phyloP scores from a whole-genome alignment of 1,139 yeast species.

The Hanseniaspora gamundiae region DNA sequence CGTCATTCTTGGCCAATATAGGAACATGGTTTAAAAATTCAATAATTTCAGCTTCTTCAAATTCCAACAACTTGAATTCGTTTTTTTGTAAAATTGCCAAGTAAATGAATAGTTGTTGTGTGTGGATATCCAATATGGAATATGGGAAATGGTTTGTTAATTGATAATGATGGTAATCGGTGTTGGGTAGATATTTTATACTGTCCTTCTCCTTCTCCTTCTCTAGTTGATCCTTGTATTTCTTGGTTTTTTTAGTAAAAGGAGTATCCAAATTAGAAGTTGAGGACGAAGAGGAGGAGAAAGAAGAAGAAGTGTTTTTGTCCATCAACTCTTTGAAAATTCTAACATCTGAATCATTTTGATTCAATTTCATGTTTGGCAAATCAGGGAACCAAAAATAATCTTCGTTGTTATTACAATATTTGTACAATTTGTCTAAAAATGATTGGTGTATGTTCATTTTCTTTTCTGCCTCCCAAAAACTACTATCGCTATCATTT shows the following conservation, averaged over 20 bases:
- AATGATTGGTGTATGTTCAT: constrained; percentile 7
- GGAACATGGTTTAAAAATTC: constrained; percentile 56
- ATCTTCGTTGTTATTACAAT: constrained; percentile 14
- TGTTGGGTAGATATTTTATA: constrained; percentile 2
- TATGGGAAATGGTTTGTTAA: constrained; percentile 33
- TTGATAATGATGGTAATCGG: constrained; percentile 1
- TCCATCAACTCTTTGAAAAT: constrained; percentile 20
- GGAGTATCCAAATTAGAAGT: background rate
- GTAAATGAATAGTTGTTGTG: constrained; percentile 64
- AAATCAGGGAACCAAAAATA: constrained; percentile 28
- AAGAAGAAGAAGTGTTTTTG: constrained; percentile 16
- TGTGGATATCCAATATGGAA: constrained; percentile 62
- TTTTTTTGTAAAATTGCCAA: constrained; percentile 72
- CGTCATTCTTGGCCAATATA: constrained; percentile 23
- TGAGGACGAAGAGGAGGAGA: too few relatives aligned
- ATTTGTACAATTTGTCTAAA: constrained; percentile 12
- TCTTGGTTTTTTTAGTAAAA: constrained; percentile 9
- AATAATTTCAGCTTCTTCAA: constrained; percentile 81
- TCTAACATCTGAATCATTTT: constrained; percentile 18
- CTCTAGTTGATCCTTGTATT: background rate
- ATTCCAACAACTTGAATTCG: constrained; percentile 65
- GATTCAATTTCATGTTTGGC: constrained; percentile 19
- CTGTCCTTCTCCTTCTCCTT: too few relatives aligned
- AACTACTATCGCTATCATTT: background rate
- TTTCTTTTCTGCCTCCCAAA: background rate